phyloP scores from a whole-genome alignment of 129 eudicot genomes.

The Centaurea solstitialis region DNA sequence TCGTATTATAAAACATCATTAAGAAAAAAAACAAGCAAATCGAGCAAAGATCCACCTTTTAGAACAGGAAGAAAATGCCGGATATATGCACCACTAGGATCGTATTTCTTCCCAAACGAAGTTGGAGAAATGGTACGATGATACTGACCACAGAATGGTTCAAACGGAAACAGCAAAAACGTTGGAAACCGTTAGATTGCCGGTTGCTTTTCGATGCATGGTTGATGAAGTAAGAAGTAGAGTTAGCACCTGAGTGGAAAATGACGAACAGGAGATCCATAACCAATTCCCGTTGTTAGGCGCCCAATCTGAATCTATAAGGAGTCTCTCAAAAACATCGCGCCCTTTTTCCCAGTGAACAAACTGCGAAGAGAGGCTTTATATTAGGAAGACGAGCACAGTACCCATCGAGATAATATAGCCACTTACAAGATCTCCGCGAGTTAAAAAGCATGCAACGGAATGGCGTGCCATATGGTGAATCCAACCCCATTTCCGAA shows the following conservation, averaged over 20 bases:
- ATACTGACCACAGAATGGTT: conserved; percentile 39
- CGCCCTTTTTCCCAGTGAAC: conserved; percentile 96
- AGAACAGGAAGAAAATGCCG: conserved; percentile 82
- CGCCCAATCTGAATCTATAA: conserved; percentile 90
- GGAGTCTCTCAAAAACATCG: conserved; percentile 83
- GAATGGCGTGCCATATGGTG: conserved; percentile 95
- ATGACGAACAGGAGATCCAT: conserved; percentile 89
- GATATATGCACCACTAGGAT: conserved; percentile 69
- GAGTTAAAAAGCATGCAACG: conserved; percentile 90
- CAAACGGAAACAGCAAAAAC: background rate
- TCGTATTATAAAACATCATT: background rate
- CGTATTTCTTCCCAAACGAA: conserved; percentile 89
- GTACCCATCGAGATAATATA: background rate
- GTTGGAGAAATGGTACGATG: conserved; percentile 83
- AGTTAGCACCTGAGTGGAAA: conserved; percentile 72
- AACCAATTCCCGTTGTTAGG: conserved; percentile 87
- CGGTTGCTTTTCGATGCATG: background rate
- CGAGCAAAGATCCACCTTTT: conserved; percentile 49
- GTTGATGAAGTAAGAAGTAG: background rate
- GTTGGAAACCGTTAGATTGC: background rate
- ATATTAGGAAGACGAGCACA: background rate
- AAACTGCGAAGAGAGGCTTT: conserved; percentile 41
- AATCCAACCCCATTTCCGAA: conserved; percentile 92
- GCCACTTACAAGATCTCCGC: conserved; percentile 59
- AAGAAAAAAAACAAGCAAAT: conserved; percentile 1